Base-by-base conservation (phyloP, 208 protist genomes). In the Trypanosoma mega region DNA sequence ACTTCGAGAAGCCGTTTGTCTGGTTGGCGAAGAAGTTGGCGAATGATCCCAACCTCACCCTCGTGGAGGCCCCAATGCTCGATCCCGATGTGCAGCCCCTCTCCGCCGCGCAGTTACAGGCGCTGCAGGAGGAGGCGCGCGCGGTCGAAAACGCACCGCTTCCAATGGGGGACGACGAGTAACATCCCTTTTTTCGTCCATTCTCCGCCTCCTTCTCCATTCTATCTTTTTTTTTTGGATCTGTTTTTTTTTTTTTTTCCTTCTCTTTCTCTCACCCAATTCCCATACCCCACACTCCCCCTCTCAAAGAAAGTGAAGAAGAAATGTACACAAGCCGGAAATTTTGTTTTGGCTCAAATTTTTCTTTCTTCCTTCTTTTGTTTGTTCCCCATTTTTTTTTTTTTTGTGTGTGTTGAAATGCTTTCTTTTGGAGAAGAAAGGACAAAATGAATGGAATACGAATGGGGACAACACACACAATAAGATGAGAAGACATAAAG, bases 1-100 rank as follows among this genome's bases (percentile, higher is more conserved):
- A 99, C 83, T 99, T 99, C 75, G 99, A 99, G 88, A 99, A 99
- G 92, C 99, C 99, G 27, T 99, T 99, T 84, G 84, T 99, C 23
- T 99, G 93, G 93, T 91, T 99, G 16, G 95, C 96, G 33, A 97
- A 98, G 76, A 98, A 98, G 73, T 87, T 99, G 23, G 82, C 84
- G 54, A 98, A 98, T 77, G 92, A 99, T 76, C 72, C 77, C 54
- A 92, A 99, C 37, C 90, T 99, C 33, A 58, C 78, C 36, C 96
- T 99, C 55, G 88, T 94, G 60, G 93, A 97, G 82, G 82, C 90
- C 18, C 90, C 89, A 46, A 74, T 93, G 53, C 78, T 93, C 31
- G 85, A 93, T 47, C 68, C 74, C 9, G 74, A 75, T 23, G 87
- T 78, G 55, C 75, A 94, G 21, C 68, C 78, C 39, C 78, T 96